Evolutionary conservation across 2,329 filamentous ascomycete species (phyloP), one percentile per base, ranked within the genome.

Genomic region (Hypoxylon sp.): DNA sequence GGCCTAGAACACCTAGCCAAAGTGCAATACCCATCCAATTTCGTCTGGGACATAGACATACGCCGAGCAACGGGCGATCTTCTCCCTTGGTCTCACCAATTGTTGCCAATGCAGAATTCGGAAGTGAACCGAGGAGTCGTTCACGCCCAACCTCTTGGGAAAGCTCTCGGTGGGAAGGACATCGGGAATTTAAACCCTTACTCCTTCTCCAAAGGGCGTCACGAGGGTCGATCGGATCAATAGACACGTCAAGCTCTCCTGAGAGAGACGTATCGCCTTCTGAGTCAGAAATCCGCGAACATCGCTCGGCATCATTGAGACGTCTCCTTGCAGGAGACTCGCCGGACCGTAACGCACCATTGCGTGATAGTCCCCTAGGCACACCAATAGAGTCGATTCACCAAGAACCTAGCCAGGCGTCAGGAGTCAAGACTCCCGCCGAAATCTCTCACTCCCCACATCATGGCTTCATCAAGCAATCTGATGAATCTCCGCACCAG

Each of bases 171-270:
- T 90, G 88, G 88, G 88, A 90, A 50, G 87, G 81, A 70, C 86
- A 85, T 17, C 87, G 87, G 60, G 93, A 96, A 76, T 91, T 94
- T 74, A 90, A 92, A 72, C 94, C 94, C 0, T 82, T 98, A 8
- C 95, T 92, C 79, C 89, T 97, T 22, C 88, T 97, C 5, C 92
- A 97, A 78, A 89, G 82, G 70, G 83, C 82, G 3, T 81, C 84
- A 8, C 81, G 83, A 46, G 79, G 79, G 47, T 75, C 79, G 5
- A 73, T 60, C 24, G 47, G 46, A 39, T 60, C 57, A 2, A 39
- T 52, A 3, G 77, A 79, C 29, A 73, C 76, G 22, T 71, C 78
- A 19, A 73, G 69, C 35, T 67, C 65, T 33, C 66, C 71, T 6
- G 80, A 81, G 26, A 76, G 84, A 46, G 61, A 64, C 17, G 19